Evolutionary conservation across 2,329 filamentous ascomycete species (phyloP).

Genomic region (Rachicladosporium sp.): DNA sequence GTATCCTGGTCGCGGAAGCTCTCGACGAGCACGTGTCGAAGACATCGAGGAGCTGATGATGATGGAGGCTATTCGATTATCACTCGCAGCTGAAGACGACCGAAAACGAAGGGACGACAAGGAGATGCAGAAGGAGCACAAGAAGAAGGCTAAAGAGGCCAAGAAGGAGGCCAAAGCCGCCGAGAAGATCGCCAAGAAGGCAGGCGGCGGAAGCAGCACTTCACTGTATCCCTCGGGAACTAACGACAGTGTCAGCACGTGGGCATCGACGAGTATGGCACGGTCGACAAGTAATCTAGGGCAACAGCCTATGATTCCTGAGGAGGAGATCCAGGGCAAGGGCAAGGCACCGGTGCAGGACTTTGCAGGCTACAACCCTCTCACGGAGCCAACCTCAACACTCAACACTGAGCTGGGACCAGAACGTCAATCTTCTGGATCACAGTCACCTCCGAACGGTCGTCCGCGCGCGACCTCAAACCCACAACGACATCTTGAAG

Average conservation of each 20-base stretch:
- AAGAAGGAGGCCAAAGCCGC: constrained; percentile 52
- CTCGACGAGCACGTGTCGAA: constrained; percentile 55
- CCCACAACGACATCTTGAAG: constrained; percentile 35
- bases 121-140: constrained; percentile 67
- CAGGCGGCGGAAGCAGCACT: constrained; percentile 42
- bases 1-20: constrained; percentile 34
- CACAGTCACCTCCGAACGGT: constrained; percentile 18
- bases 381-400: constrained; percentile 31
- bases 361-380: constrained; percentile 29
- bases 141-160: constrained; percentile 73
- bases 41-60: constrained; percentile 98
- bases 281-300: constrained; percentile 42
- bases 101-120: constrained; percentile 77
- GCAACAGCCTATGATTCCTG: constrained; percentile 22
- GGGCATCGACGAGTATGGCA: constrained; percentile 16
- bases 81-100: constrained; percentile 85
- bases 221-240: constrained; percentile 37
- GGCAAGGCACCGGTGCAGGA: constrained; percentile 36
- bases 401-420: constrained; percentile 22
- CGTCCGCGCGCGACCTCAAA: constrained; percentile 6
- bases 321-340: constrained; percentile 26
- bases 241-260: constrained; percentile 23
- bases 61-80: constrained; percentile 86
- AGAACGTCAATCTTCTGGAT: constrained; percentile 9
- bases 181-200: constrained; percentile 56